Conservation (phyloP, 2,329 filamentous ascomycete species). For the Colletotrichum liriopes region DNA sequence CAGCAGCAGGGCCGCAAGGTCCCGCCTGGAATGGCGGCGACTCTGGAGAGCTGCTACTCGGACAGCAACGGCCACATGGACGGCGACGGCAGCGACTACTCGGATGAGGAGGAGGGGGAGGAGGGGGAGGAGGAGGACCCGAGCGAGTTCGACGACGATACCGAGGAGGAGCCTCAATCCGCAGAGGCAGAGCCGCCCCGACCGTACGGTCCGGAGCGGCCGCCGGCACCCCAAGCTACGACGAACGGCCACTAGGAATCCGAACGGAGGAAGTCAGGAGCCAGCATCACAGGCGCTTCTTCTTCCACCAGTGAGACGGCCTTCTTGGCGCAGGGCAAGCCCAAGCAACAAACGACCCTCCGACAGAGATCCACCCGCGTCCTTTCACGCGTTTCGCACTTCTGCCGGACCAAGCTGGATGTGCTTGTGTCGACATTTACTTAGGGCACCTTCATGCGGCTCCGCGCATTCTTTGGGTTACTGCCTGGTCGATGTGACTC, state of each 20-base stretch:
- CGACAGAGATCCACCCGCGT: constrained; percentile 4
- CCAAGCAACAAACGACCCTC: constrained; percentile 10
- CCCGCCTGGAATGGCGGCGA: constrained; percentile 74
- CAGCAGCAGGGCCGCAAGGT: constrained; percentile 91
- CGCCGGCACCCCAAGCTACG: constrained; percentile 56
- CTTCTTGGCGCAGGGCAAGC: background rate
- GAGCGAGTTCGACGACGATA: constrained; percentile 76
- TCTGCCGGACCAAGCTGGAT: constrained; percentile 30
- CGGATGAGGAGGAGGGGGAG: constrained; percentile 74
- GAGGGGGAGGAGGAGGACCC: constrained; percentile 74
- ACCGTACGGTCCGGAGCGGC: constrained; percentile 65
- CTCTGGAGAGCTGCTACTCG: constrained; percentile 73
- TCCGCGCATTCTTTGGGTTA: background rate
- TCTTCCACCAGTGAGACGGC: constrained; percentile 15
- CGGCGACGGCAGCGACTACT: constrained; percentile 75
- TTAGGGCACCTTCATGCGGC: constrained; percentile 9
- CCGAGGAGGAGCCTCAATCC: constrained; percentile 65
- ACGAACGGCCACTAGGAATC: constrained; percentile 62
- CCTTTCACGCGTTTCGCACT: constrained; percentile 25
- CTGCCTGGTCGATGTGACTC: background rate
- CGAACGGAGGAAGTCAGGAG: constrained; percentile 35
- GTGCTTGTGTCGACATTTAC: constrained; percentile 20
- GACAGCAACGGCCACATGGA: constrained; percentile 65
- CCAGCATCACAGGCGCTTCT: constrained; percentile 8
- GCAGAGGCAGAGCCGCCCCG: constrained; percentile 55